Conservation (phyloP, 2,329 filamentous ascomycete genomes). For the Monilinia laxa region DNA sequence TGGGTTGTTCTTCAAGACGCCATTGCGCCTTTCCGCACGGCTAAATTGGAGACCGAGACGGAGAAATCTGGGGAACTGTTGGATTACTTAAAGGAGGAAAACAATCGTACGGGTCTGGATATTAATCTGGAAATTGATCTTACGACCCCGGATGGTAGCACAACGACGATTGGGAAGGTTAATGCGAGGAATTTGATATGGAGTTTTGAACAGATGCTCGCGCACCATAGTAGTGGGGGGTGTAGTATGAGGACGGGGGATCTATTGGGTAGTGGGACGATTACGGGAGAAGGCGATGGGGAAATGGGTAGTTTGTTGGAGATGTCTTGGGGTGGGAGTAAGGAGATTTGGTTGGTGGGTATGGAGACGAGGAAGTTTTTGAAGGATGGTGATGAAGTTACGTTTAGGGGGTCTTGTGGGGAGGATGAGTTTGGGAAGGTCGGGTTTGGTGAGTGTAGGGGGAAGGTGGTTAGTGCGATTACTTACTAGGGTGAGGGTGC, state of each 20-base stretch:
- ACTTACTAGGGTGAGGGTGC: slow-evolving; percentile 7
- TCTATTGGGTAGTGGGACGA: slow-evolving; percentile 75
- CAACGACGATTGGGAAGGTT: slow-evolving; percentile 59
- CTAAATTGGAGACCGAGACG: slow-evolving; percentile 45
- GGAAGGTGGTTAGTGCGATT: slow-evolving; percentile 50
- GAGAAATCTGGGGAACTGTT: slow-evolving; percentile 54
- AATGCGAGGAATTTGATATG: slow-evolving; percentile 70
- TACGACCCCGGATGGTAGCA: slow-evolving; percentile 49
- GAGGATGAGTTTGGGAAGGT: slow-evolving; percentile 61
- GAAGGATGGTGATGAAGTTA: slow-evolving; percentile 70
- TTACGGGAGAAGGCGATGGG: slow-evolving; percentile 57
- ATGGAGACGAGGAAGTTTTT: slow-evolving; percentile 70
- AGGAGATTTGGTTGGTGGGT: slow-evolving; percentile 57
- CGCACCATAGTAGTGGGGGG: slow-evolving; percentile 74
- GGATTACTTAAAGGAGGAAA: slow-evolving; percentile 64
- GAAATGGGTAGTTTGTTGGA: slow-evolving; percentile 71
- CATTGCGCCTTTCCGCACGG: slow-evolving; percentile 63
- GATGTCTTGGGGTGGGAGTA: slow-evolving; percentile 68
- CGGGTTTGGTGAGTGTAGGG: slow-evolving; percentile 73
- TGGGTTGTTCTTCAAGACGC: slow-evolving; percentile 80
- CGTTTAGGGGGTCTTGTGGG: slow-evolving; percentile 65
- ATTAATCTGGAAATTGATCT: slow-evolving; percentile 68
- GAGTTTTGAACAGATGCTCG: slow-evolving; percentile 80
- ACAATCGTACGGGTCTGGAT: slow-evolving; percentile 60
- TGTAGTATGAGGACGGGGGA: slow-evolving; percentile 74